phyloP scores from a whole-genome alignment of 352 stramenopile genomes.

The Phytopythium cucurbitacearum region DNA sequence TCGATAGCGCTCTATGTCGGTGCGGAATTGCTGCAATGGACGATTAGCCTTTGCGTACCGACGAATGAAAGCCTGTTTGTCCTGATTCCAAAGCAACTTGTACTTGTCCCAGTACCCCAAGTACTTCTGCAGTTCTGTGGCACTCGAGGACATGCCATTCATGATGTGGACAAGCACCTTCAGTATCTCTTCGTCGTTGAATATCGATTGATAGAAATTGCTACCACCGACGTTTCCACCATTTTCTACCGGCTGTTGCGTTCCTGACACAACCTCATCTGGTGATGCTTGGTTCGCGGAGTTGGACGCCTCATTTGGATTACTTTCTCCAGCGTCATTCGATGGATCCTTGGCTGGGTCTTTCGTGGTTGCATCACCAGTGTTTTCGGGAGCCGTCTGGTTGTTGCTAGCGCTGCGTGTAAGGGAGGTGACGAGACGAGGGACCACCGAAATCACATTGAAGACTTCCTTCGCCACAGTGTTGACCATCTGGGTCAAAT shows the following conservation, averaged over 20 bases:
- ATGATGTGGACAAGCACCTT: slow-evolving; percentile 95
- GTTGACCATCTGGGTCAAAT: slow-evolving; percentile 94
- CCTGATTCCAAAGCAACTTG: slow-evolving; percentile 91
- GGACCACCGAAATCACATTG: slow-evolving; percentile 89
- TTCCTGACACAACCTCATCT: background rate
- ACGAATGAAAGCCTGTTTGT: slow-evolving; percentile 94
- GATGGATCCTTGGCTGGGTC: slow-evolving; percentile 3
- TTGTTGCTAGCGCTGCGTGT: slow-evolving; percentile 15
- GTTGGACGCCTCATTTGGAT: slow-evolving; percentile 6
- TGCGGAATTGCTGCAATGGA: slow-evolving; percentile 90
- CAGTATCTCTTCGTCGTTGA: slow-evolving; percentile 94
- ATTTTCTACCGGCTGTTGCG: background rate
- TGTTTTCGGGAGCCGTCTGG: slow-evolving; percentile 14
- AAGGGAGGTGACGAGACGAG: slow-evolving; percentile 68
- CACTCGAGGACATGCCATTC: slow-evolving; percentile 93
- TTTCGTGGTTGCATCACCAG: slow-evolving; percentile 1
- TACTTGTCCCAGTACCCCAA: slow-evolving; percentile 95
- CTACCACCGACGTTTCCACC: slow-evolving; percentile 18
- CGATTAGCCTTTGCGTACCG: slow-evolving; percentile 94
- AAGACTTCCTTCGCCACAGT: slow-evolving; percentile 95
- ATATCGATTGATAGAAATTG: slow-evolving; percentile 93
- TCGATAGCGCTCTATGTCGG: slow-evolving; percentile 89
- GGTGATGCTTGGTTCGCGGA: slow-evolving; percentile 15
- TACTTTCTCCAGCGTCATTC: slow-evolving; percentile 1
- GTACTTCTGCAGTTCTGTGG: slow-evolving; percentile 93